Conservation (phyloP, 768 basidiomycete genomes). For the Podaxis carcinomalis region DNA sequence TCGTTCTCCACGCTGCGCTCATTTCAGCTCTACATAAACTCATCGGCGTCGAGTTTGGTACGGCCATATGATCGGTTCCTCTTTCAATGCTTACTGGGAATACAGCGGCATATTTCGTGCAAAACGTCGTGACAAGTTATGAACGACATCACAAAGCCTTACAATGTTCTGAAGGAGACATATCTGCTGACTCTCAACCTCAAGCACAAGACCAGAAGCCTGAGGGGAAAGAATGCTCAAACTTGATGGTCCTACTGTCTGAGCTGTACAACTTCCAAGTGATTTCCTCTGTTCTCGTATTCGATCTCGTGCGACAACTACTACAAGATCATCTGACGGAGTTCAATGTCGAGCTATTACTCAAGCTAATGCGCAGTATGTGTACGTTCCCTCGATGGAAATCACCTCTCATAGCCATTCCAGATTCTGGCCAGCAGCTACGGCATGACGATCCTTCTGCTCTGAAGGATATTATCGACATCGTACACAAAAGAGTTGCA, state of each 20-base stretch:
- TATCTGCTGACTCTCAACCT: slow-evolving; percentile 8
- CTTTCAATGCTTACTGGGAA: not conserved
- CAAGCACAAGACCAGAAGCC: slow-evolving; percentile 26
- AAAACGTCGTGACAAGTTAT: slow-evolving; percentile 64
- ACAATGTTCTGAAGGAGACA: slow-evolving; percentile 15
- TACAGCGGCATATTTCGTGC: slow-evolving; percentile 79
- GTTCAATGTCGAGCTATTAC: slow-evolving; percentile 78
- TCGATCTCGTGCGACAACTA: slow-evolving; percentile 81
- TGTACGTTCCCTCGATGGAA: slow-evolving; percentile 1
- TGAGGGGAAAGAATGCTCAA: slow-evolving; percentile 83
- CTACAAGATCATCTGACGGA: slow-evolving; percentile 65
- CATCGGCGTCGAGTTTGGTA: slow-evolving; percentile 87
- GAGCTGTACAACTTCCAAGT: slow-evolving; percentile 97
- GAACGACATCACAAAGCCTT: slow-evolving; percentile 47
- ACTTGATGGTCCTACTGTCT: slow-evolving; percentile 81
- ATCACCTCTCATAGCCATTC: slow-evolving; percentile 12
- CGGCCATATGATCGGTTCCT: slow-evolving; percentile 17
- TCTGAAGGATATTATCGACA: slow-evolving; percentile 84
- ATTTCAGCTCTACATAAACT: slow-evolving; percentile 78
- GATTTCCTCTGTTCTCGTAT: slow-evolving; percentile 82
- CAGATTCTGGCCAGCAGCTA: slow-evolving; percentile 90
- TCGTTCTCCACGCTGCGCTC: slow-evolving; percentile 83
- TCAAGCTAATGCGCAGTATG: slow-evolving; percentile 82
- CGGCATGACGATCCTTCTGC: slow-evolving; percentile 90
- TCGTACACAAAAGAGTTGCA: slow-evolving; percentile 71